Percentiles rank a stretch among this genome's conserved stretches.
These are phyloP conservation scores for Fusarium nodosum DNA, from an alignment of 2,329 filamentous ascomycete genomes.

Conservation along the genomic window DNA sequence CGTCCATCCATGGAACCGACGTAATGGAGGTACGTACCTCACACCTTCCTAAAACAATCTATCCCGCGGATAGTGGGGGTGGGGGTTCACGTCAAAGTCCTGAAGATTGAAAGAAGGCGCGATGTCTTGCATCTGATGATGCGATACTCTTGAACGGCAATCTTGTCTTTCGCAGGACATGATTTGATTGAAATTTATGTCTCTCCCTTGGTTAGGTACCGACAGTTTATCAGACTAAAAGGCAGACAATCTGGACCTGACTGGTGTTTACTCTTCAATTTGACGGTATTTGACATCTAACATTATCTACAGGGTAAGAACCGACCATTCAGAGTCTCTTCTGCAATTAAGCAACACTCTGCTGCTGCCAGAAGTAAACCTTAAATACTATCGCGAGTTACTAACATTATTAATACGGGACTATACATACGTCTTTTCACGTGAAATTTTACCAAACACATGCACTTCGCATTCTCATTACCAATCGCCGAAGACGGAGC, in stretches of 20 bases:
- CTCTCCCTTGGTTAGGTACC: no score
- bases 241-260: not conserved
- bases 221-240: not conserved
- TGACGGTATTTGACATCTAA: not conserved
- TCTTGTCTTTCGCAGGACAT: not conserved
- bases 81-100: conserved; percentile 4
- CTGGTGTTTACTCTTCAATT: not conserved
- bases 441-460: not conserved
- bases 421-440: not conserved
- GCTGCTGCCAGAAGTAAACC: not conserved
- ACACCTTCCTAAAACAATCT: conserved; percentile 40
- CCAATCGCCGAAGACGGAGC: conserved; percentile 45
- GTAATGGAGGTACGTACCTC: conserved; percentile 42
- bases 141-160: not conserved
- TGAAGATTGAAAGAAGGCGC: not conserved
- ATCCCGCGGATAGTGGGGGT: conserved; percentile 40
- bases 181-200: not conserved
- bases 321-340: conserved; percentile 21
- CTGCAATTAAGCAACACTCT: conserved; percentile 1
- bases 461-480: not conserved
- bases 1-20: conserved; percentile 35
- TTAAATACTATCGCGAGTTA: conserved; percentile 5
- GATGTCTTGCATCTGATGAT: conserved; percentile 1
- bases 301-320: conserved; percentile 1
- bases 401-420: not conserved